These are phyloP conservation scores for Pseudognaphalium luteoalbum DNA, from an alignment of 129 eudicot genomes.

Conservation along the genomic window DNA sequence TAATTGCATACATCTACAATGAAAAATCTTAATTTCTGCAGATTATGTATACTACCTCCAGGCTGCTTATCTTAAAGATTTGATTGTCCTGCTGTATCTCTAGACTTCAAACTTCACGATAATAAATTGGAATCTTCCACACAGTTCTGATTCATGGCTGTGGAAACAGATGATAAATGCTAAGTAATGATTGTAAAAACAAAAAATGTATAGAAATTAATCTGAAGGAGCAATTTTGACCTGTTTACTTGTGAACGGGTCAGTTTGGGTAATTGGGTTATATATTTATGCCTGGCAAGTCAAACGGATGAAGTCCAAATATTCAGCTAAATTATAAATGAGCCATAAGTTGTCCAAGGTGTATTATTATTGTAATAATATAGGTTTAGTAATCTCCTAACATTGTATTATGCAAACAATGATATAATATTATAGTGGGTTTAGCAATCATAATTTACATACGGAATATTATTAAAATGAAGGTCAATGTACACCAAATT, in stretches of 20 bases:
- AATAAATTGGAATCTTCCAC: slow-evolving; percentile 5
- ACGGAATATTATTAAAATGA: background rate
- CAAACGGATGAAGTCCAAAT: background rate
- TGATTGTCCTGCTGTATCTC: slow-evolving; percentile 19
- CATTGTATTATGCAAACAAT: background rate
- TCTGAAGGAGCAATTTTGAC: background rate
- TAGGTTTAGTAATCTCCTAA: background rate
- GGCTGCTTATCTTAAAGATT: slow-evolving; percentile 20
- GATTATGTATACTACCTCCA: slow-evolving; percentile 18
- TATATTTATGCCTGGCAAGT: background rate
- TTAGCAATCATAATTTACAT: background rate
- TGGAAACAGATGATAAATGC: slow-evolving; percentile 8
- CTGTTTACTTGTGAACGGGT: background rate
- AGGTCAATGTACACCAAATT: too few relatives aligned
- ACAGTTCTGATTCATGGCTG: slow-evolving; percentile 50
- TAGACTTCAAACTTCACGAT: slow-evolving; percentile 17
- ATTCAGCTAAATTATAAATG: background rate
- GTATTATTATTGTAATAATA: too few relatives aligned
- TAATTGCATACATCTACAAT: slow-evolving; percentile 33
- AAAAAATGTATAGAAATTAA: background rate
- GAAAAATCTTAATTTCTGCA: slow-evolving; percentile 31
- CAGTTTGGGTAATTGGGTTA: background rate
- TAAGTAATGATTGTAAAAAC: slow-evolving; percentile 4
- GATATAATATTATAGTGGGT: background rate
- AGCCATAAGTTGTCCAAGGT: background rate